Conservation (phyloP, 2,329 filamentous ascomycete genomes). For the Pseudogymnoascus sp. region DNA sequence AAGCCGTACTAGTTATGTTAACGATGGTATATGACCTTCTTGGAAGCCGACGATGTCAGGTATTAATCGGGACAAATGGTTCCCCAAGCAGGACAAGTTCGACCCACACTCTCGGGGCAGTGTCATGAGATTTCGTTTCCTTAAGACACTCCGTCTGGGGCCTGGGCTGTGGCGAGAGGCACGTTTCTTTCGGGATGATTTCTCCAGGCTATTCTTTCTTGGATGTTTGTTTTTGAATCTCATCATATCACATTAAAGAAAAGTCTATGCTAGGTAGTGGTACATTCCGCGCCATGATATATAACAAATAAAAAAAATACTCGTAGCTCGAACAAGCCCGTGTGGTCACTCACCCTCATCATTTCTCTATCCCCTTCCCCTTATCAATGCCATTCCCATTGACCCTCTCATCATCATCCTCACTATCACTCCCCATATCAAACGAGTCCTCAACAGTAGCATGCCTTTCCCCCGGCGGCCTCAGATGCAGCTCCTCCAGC, state of each 20-base stretch:
- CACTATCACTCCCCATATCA: slow-evolving; percentile 48
- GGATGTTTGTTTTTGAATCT: not conserved
- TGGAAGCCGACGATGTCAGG: too few relatives aligned
- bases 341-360: slow-evolving; percentile 12
- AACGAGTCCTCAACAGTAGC: slow-evolving; percentile 38
- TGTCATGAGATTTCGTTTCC: not conserved
- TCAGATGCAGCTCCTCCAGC: slow-evolving; percentile 49
- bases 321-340: slow-evolving; percentile 10
- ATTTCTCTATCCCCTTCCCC: slow-evolving; percentile 14
- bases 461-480: slow-evolving; percentile 26
- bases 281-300: slow-evolving; percentile 2
- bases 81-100: too few relatives aligned
- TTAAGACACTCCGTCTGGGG: not conserved
- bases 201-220: not conserved
- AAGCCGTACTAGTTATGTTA: too few relatives aligned
- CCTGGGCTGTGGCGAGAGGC: not conserved
- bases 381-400: slow-evolving; percentile 18
- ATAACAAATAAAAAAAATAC: slow-evolving; percentile 1
- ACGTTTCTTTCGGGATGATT: not conserved
- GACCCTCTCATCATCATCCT: slow-evolving; percentile 36
- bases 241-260: slow-evolving; percentile 5
- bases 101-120: too few relatives aligned
- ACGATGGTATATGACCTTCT: not conserved
- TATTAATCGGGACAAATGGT: too few relatives aligned
- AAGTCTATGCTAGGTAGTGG: slow-evolving; percentile 5